Percentiles rank a stretch among this genome's conserved stretches.
These are phyloP conservation scores for Chenopodium quinoa DNA, from an alignment of 148 eudicot species.

Conservation along the genomic window DNA sequence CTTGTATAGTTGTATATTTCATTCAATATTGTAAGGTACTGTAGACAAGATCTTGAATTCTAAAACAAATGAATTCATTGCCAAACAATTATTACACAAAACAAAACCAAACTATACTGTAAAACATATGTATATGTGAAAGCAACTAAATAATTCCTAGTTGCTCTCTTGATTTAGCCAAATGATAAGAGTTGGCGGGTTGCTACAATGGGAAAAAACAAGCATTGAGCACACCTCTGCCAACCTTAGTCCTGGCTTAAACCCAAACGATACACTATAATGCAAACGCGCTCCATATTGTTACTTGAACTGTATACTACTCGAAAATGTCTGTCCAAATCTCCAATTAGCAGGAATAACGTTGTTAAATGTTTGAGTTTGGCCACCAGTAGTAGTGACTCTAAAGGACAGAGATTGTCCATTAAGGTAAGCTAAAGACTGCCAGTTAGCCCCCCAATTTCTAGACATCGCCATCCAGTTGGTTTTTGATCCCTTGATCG, in stretches of 20 bases:
- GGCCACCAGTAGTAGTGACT: slow-evolving; percentile 65
- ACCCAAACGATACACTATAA: background rate
- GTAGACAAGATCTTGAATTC: no score
- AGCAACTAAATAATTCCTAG: no score
- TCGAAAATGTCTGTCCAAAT: slow-evolving; percentile 71
- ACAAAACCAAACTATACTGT: no score
- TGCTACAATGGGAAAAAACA: slow-evolving; percentile 31
- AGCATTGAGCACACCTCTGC: slow-evolving; percentile 49
- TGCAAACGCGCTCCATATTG: background rate
- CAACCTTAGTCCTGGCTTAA: slow-evolving; percentile 14
- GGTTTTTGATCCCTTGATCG: slow-evolving; percentile 67
- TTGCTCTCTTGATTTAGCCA: no score
- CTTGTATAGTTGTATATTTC: no score
- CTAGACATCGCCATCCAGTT: slow-evolving; percentile 73
- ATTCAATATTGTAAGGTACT: no score
- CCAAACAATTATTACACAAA: no score
- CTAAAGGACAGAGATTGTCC: slow-evolving; percentile 77
- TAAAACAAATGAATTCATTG: no score
- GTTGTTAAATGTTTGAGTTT: slow-evolving; percentile 36
- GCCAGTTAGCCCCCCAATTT: slow-evolving; percentile 97
- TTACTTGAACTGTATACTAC: slow-evolving; percentile 40
- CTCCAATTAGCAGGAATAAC: slow-evolving; percentile 65
- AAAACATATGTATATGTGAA: no score
- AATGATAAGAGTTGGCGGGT: slow-evolving; percentile 34
- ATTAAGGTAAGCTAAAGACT: slow-evolving; percentile 55